phyloP scores from a whole-genome alignment of 768 basidiomycete species.

The Rhodotorula paludigena region DNA sequence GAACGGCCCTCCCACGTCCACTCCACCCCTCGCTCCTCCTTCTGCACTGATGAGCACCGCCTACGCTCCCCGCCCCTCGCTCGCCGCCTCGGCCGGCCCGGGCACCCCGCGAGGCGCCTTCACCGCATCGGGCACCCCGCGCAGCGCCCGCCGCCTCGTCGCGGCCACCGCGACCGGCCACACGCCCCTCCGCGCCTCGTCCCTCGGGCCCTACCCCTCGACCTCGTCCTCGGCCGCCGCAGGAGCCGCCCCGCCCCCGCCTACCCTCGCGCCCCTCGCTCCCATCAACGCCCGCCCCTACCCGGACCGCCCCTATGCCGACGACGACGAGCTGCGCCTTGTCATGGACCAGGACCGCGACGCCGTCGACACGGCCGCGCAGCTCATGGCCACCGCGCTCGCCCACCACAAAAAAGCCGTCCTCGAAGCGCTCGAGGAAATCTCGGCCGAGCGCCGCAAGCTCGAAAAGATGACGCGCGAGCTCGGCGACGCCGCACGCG shows the following conservation, averaged over 20 bases:
- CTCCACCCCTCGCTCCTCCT: neutral
- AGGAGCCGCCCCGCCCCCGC: neutral
- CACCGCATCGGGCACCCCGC: neutral
- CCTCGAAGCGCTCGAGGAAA: constrained; percentile 10
- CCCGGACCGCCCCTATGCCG: constrained; percentile 21
- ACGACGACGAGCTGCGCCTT: constrained; percentile 17
- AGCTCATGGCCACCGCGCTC: neutral
- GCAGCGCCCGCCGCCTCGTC: constrained; percentile 10
- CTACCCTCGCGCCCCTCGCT: constrained; percentile 5
- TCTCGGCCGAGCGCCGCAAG: constrained; percentile 9
- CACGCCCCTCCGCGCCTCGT: neutral
- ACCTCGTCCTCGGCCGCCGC: neutral
- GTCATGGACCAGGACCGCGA: constrained; percentile 14
- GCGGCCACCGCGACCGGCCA: neutral
- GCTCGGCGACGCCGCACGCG: constrained; percentile 27
- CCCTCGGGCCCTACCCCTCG: neutral
- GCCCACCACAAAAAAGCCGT: neutral
- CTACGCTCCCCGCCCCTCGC: neutral
- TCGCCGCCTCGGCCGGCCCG: neutral
- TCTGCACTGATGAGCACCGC: neutral
- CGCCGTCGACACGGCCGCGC: constrained; percentile 19
- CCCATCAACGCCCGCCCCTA: constrained; percentile 19
- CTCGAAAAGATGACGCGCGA: constrained; percentile 13
- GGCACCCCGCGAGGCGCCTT: neutral
- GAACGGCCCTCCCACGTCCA: accelerated